Conservation (phyloP, 257 asterid genomes). For the Fraxinus americana region DNA sequence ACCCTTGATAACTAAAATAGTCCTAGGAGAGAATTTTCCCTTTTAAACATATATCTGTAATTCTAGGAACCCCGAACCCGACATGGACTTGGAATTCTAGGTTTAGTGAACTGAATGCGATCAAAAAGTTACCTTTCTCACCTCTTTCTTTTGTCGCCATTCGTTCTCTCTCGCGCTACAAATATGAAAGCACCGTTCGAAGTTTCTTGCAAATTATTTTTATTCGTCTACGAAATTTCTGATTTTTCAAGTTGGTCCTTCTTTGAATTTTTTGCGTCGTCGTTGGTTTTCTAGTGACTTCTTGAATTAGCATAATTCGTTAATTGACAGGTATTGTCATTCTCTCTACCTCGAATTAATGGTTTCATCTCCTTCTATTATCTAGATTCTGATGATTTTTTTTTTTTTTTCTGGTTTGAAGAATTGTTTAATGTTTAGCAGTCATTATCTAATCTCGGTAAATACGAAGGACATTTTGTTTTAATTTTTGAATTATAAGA, state of each 20-base stretch:
- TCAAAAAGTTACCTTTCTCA: constrained; percentile 29
- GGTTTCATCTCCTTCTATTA: constrained; percentile 21
- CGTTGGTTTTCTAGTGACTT: background rate
- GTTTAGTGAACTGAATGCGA: constrained; percentile 35
- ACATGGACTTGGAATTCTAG: constrained; percentile 18
- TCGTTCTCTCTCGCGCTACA: constrained; percentile 22
- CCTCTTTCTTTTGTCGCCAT: constrained; percentile 5
- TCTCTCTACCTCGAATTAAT: constrained; percentile 18
- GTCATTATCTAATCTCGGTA: constrained; percentile 9
- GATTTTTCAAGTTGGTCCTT: constrained; percentile 14
- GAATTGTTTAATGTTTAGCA: background rate
- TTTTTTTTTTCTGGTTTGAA: background rate
- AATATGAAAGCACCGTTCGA: constrained; percentile 32
- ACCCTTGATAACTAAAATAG: too few species aligned
- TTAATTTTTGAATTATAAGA: background rate
- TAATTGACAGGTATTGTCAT: constrained; percentile 28
- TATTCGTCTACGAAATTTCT: constrained; percentile 17
- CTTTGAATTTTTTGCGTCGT: background rate
- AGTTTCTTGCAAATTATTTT: constrained; percentile 20
- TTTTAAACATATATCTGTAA: too few species aligned
- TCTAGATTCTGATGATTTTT: constrained; percentile 18
- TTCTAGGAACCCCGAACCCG: constrained; percentile 12
- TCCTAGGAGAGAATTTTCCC: background rate
- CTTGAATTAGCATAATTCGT: constrained; percentile 17
- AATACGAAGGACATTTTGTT: background rate